Evolutionary conservation across 495 filamentous ascomycete genomes (phyloP), one percentile per base, ranked within the genome.

Genomic region (Penicillium steckii): DNA sequence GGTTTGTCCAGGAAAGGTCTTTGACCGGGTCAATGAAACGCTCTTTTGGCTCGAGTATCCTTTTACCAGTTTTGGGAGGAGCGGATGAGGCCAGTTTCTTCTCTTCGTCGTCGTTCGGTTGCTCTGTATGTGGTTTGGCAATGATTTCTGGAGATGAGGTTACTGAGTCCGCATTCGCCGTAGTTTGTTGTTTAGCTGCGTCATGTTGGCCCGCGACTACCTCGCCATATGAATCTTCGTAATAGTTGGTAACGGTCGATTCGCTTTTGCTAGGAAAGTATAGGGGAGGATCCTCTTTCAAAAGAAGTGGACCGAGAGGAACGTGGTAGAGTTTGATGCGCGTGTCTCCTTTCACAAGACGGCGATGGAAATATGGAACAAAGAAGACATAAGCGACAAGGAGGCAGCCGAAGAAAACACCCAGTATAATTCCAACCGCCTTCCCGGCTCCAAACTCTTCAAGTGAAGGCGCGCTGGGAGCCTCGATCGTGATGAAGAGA

Each of bases 281-380:
- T 1, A 76, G 69, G 19, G 76, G 79, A 12, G 66, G 66, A 54
- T 71, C 61, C 3, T 74, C 66, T 35, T 44, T 62, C 43, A 78
- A 65, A 7, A 88, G 71, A 4, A 82, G 48, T 7, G 81, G 85
- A 1, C 85, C 85, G 1, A 77, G 56, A 26, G 76, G 68, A 23
- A 87, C 60, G 53, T 87, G 77, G 44, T 75, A 84, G 71, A 80
- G 80, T 15, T 68, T 76, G 26, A 87, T 55, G 26, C 79, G 72
- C 67, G 75, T 69, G 62, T 87, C 85, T 4, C 81, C 64, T 23
- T 67, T 62, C 56, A 83, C 64, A 26, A 87, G 70, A 38, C 78
- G 74, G 47, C 83, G 81, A 60, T 85, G 70, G 58, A 87, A 66
- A 66, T 78, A 89, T 4, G 84, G 85, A 24, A 85, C 56, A 68